Evolutionary conservation across 1,139 yeast genomes (phyloP), one percentile per base, ranked within the genome.

Genomic region (Keqinozyma sinolaborantium): DNA sequence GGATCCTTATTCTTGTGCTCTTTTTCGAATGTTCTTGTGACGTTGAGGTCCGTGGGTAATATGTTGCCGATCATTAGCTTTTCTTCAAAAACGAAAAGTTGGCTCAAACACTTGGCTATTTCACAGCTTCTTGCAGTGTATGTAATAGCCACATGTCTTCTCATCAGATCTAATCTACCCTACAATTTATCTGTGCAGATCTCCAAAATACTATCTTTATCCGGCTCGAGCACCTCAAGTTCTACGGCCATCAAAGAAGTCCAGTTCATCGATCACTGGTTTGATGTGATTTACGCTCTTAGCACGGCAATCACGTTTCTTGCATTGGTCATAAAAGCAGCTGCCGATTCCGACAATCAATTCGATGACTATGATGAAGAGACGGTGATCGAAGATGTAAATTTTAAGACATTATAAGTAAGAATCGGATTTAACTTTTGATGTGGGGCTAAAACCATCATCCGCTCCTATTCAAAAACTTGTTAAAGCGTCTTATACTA

Each of bases 51-150:
- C 1, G 57, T 67, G 33, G 56, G 63, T 12, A 46, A 51, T 21
- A 44, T 60, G 25, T 49, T 66, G 24, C 70, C 72, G 0, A 41
- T 56, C 1, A 40, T 49, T 20, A 49, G 53, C 14, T 42, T 46
- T 6, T 48, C 64, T n/a, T 37, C 46, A 14, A 32, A 31, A 7
- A 49, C 56, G 19, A 60, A 58, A 38, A 56, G 47, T 30, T 63
- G 70, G 68, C 42, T 67, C 30, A 60, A 61, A 34, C 68, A 64
- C 42, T 57, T 86, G 21, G 53, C 84, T 3, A 70, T 83, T 4
- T 75, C 85, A 8, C 84, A 87, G 56, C 60, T 87, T 9, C 60
- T 83, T 13, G 95, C 95, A 0, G 71, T 85, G 3, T 88, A 88
- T 49, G 81, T 83, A 2, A 68, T 88, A 20, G 83, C 96, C 0